phyloP scores from a whole-genome alignment of 176 grass and related monocot genomes.

The Oryza glaberrima region DNA sequence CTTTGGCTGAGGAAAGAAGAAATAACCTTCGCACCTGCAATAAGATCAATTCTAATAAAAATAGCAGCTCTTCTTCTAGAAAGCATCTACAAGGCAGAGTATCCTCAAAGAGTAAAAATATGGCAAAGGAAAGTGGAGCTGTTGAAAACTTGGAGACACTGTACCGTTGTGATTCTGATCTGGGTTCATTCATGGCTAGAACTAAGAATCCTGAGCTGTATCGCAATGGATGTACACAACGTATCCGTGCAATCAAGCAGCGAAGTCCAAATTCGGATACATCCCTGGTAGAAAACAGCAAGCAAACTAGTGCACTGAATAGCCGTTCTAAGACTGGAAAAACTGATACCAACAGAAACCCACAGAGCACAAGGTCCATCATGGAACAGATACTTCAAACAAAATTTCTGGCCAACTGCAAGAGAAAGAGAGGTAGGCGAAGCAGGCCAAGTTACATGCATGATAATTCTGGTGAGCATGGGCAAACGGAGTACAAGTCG shows the following conservation, averaged over 20 bases:
- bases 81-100: conserved; percentile 31
- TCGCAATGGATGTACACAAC: conserved; percentile 77
- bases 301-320: conserved; percentile 37
- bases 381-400: conserved; percentile 59
- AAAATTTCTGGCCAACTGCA: conserved; percentile 47
- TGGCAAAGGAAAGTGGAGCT: conserved; percentile 26
- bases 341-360: conserved; percentile 37
- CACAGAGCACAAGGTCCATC: conserved; percentile 31
- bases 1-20: conserved; percentile 44
- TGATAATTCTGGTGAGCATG: conserved; percentile 49
- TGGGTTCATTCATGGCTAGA: conserved; percentile 53
- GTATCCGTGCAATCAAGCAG: conserved; percentile 79
- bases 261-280: conserved; percentile 38
- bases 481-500: conserved; percentile 48
- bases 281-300: conserved; percentile 45
- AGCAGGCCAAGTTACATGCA: conserved; percentile 51
- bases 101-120: conserved; percentile 41
- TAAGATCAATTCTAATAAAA: conserved; percentile 38
- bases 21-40: conserved; percentile 23
- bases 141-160: conserved; percentile 40
- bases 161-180: conserved; percentile 45
- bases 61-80: conserved; percentile 27
- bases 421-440: conserved; percentile 51
- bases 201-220: conserved; percentile 69
- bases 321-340: conserved; percentile 20